A percentile compares a stretch with the other conserved stretches of the same genome.
Conservation (phyloP, 768 basidiomycete species). For the Nidula microcarpa region DNA sequence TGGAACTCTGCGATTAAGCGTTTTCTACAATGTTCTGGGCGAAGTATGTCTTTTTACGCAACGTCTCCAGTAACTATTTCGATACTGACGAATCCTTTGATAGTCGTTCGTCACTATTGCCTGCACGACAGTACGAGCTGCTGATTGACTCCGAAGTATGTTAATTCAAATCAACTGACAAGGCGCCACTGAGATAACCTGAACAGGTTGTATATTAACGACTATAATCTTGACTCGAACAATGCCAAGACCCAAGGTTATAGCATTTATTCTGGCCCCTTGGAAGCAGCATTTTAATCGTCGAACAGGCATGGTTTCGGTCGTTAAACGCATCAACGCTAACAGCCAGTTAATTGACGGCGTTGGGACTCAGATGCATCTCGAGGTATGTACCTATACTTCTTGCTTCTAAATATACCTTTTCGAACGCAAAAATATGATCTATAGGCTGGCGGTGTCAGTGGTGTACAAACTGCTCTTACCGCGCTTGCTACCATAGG, state of each 20-base stretch:
- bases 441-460: constrained; percentile 32
- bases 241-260: constrained; percentile 39
- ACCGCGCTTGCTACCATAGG: constrained; percentile 39
- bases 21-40: constrained; percentile 49
- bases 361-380: constrained; percentile 48
- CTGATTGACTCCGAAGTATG: constrained; percentile 37
- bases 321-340: constrained; percentile 38
- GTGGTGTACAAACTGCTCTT: constrained; percentile 38
- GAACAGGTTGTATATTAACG: constrained; percentile 38
- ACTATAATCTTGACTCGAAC: constrained; percentile 45
- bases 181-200: neutral
- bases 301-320: constrained; percentile 25
- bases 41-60: constrained; percentile 17
- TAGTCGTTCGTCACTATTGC: constrained; percentile 41
- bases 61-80: neutral
- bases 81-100: constrained; percentile 1
- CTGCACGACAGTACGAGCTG: constrained; percentile 38
- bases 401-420: constrained; percentile 5
- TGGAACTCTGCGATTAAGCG: constrained; percentile 40
- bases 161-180: neutral
- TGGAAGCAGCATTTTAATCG: constrained; percentile 8
- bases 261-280: constrained; percentile 27
- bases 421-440: neutral
- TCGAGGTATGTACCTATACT: constrained; percentile 17
- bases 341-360: constrained; percentile 40